Evolutionary conservation across 108 stramenopile genomes (phyloP), one percentile per base, ranked within the genome.

Genomic region (Cyclotella distinguenda): DNA sequence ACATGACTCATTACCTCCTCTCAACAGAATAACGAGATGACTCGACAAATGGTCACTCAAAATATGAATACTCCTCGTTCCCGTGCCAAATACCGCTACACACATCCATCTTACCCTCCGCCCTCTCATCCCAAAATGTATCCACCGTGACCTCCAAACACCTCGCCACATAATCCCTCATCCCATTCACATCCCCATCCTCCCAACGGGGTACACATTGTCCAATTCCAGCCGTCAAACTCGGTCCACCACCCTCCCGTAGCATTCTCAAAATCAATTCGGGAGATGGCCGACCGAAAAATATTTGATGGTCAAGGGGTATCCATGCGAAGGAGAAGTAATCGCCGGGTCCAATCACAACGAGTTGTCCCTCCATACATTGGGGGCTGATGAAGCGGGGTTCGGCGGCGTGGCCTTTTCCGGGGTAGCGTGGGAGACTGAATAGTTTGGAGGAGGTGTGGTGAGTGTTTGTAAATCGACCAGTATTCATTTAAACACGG

Each of bases 311-410:
- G 57, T 81, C 82, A 32, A 85, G 85, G 8, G 89, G 89, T 5
- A 91, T 70, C 90, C 90, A 91, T 8, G 90, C 90, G 52, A 91
- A 88, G 56, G 74, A 77, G 62, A 91, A 91, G 71, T 88, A 91
- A 9, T 91, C 86, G 42, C 74, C 74, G 56, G 80, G 60, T 1
- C 87, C 85, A 60, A 91, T 86, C 10, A 91, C 70, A 27, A 91
- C 84, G 3, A 91, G 78, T 56, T 91, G 90, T 9, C 87, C 90
- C 19, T 88, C 86, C 74, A 93, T 80, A 78, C 69, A 88, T 72
- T 89, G 85, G 28, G 60, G 58, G 53, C 89, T 89, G 16, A 40
- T 12, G 51, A 72, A 86, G 31, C 81, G 79, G 6, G 80, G 69
- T 47, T 88, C 84, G 25, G 87, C 82, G 13, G 86, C 86, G 40